Percentiles rank a stretch among this genome's conserved stretches.
Conservation (phyloP, 257 asterid species). For the Prunella vulgaris region DNA sequence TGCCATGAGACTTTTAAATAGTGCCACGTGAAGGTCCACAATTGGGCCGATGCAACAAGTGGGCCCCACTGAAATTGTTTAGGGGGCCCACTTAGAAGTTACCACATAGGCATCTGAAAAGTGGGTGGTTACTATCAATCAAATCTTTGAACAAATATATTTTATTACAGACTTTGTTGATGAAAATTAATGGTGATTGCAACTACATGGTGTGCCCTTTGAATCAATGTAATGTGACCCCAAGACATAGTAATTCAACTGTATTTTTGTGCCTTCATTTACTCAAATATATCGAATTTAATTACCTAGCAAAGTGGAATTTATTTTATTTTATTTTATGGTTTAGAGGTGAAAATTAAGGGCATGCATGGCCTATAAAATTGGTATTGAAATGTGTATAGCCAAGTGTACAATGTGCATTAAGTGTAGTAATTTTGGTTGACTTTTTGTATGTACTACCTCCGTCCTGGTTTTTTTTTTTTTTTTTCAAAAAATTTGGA, state of each 20-base stretch:
- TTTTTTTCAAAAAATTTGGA: too few species aligned
- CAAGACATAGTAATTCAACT: background rate
- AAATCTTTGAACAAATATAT: slow-evolving; percentile 21
- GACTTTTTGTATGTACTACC: too few species aligned
- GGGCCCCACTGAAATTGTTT: slow-evolving; percentile 15
- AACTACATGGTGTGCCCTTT: background rate
- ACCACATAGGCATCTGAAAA: slow-evolving; percentile 25
- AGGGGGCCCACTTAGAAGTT: slow-evolving; percentile 18
- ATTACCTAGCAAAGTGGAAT: slow-evolving; percentile 4
- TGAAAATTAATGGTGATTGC: background rate
- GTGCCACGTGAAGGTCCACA: slow-evolving; percentile 23
- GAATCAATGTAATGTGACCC: background rate
- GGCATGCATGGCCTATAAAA: background rate
- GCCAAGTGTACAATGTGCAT: background rate
- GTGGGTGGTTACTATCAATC: slow-evolving; percentile 31
- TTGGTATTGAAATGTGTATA: background rate
- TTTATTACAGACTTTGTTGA: background rate
- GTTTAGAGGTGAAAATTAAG: background rate
- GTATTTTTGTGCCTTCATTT: background rate
- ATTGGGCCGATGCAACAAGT: background rate
- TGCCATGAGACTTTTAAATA: slow-evolving; percentile 21
- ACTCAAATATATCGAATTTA: background rate
- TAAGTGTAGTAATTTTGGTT: background rate
- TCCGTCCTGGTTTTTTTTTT: too few species aligned
- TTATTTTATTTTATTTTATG: background rate